Conservation (phyloP, 2,329 filamentous ascomycete species). For the Ambrosiella xylebori region DNA sequence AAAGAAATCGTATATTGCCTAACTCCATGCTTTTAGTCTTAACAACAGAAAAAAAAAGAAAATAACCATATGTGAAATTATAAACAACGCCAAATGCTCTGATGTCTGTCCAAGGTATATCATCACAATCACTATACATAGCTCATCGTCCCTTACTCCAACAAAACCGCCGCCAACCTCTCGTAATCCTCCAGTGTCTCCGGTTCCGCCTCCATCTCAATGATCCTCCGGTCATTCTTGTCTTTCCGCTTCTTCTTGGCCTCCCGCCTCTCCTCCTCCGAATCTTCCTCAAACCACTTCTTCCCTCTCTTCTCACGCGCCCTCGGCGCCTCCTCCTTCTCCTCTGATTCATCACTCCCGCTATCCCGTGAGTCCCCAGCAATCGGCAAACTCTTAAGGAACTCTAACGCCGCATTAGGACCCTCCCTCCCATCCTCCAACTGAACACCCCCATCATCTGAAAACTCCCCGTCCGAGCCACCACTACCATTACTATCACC, state of each 20-base stretch:
- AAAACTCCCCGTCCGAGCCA: conserved; percentile 1
- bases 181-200: conserved; percentile 69
- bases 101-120: background rate
- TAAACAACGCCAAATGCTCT: background rate
- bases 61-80: background rate
- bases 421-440: conserved; percentile 25
- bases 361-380: conserved; percentile 19
- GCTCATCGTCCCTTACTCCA: conserved; percentile 27
- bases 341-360: conserved; percentile 16
- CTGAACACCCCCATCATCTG: conserved; percentile 13
- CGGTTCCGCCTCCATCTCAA: conserved; percentile 49
- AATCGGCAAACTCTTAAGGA: conserved; percentile 40
- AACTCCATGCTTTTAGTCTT: background rate
- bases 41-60: background rate
- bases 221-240: conserved; percentile 34
- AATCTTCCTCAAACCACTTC: conserved; percentile 55
- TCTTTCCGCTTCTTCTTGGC: conserved; percentile 24
- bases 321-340: background rate
- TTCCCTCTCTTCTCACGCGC: conserved; percentile 48
- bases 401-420: conserved; percentile 36
- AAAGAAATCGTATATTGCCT: background rate
- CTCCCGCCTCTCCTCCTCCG: conserved; percentile 18
- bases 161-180: conserved; percentile 53
- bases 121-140: background rate
- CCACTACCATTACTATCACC: conserved; percentile 15